These are phyloP conservation scores for Crithidia fasciculata DNA, from an alignment of 208 protist species.

Conservation along the genomic window DNA sequence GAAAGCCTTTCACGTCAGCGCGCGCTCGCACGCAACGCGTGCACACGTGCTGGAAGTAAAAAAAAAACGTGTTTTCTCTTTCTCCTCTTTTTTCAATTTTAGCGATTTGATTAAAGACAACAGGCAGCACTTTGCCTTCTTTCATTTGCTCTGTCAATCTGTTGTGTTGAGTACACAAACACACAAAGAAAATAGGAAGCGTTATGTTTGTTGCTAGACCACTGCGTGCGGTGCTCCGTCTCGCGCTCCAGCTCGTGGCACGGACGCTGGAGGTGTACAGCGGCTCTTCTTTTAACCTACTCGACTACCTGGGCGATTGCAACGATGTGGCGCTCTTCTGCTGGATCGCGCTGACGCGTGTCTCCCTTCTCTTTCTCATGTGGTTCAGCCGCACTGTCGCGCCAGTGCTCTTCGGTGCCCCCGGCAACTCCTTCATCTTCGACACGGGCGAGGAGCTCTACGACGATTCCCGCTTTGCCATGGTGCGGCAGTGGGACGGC, in stretches of 20 bases:
- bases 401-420: slow-evolving; percentile 41
- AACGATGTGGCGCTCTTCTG: slow-evolving; percentile 44
- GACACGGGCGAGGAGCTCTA: slow-evolving; percentile 63
- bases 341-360: slow-evolving; percentile 42
- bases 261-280: slow-evolving; percentile 16
- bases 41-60: no score
- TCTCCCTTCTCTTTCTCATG: slow-evolving; percentile 54
- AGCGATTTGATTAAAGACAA: background rate
- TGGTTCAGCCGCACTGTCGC: slow-evolving; percentile 42
- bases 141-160: no score
- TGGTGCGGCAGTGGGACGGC: slow-evolving; percentile 73
- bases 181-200: no score
- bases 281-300: slow-evolving; percentile 28
- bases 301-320: slow-evolving; percentile 54
- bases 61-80: slow-evolving; percentile 5
- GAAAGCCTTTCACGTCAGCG: no score
- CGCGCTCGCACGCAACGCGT: no score
- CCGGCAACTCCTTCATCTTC: slow-evolving; percentile 46
- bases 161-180: no score
- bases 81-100: slow-evolving; percentile 5
- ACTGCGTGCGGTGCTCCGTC: background rate
- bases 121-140: no score
- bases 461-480: slow-evolving; percentile 49
- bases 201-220: background rate
- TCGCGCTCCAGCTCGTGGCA: background rate